phyloP scores from a whole-genome alignment of 2,329 filamentous ascomycete species.

The Xylariaceae sp. region DNA sequence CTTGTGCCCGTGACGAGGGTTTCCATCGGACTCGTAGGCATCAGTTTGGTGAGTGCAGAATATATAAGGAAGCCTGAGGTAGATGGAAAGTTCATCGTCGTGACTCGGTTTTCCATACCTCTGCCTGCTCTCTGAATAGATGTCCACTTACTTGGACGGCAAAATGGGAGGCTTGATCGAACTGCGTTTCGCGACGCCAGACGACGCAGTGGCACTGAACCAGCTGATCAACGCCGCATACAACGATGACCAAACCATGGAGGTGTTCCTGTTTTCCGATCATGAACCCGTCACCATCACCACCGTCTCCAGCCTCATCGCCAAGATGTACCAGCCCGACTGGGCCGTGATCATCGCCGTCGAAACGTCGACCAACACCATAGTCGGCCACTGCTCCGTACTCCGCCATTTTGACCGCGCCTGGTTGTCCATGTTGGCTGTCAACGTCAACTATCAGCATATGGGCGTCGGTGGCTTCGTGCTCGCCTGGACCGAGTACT shows the following conservation, averaged over 20 bases:
- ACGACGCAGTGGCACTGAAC: constrained; percentile 19
- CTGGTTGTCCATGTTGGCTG: constrained; percentile 47
- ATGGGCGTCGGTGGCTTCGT: constrained; percentile 41
- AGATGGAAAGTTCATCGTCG: too few species aligned
- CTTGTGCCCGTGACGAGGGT: too few species aligned
- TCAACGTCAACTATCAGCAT: constrained; percentile 39
- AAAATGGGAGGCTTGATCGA: constrained; percentile 9
- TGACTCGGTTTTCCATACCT: too few species aligned
- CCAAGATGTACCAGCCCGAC: constrained; percentile 19
- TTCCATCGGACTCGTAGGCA: too few species aligned
- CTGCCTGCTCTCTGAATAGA: too few species aligned
- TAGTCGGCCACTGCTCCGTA: constrained; percentile 44
- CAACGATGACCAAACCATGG: constrained; percentile 16
- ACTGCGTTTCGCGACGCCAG: constrained; percentile 22
- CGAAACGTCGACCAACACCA: constrained; percentile 21
- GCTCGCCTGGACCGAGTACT: constrained; percentile 38
- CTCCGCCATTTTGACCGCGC: constrained; percentile 28
- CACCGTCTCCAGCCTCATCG: constrained; percentile 8
- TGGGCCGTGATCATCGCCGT: constrained; percentile 33
- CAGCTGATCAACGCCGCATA: constrained; percentile 21
- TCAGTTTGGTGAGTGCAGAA: too few species aligned
- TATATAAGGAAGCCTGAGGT: too few species aligned
- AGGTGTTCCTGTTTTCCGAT: constrained; percentile 19
- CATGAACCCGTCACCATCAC: constrained; percentile 11
- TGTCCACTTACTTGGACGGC: not conserved